These are phyloP conservation scores for Aureobasidium subglaciale DNA, from an alignment of 2,329 filamentous ascomycete genomes.

Conservation along the genomic window DNA sequence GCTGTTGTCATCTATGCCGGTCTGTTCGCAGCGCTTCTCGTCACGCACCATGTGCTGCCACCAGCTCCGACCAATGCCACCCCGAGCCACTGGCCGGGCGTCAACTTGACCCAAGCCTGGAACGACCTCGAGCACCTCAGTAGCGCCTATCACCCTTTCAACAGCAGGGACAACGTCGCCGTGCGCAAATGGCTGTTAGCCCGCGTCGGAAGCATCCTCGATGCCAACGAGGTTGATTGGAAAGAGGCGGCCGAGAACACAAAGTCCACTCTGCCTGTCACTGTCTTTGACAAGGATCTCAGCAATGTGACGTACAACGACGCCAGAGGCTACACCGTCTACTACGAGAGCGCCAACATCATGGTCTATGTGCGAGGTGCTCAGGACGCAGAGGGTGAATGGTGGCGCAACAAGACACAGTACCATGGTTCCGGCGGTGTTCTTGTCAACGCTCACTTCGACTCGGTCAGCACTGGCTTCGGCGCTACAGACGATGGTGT, in stretches of 20 bases:
- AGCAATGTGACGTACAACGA: constrained; percentile 64
- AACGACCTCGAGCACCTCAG: constrained; percentile 70
- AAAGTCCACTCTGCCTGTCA: constrained; percentile 28
- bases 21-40: constrained; percentile 61
- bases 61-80: constrained; percentile 59
- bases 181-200: constrained; percentile 69
- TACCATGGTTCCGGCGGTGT: constrained; percentile 58
- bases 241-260: constrained; percentile 4
- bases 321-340: constrained; percentile 43
- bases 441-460: constrained; percentile 90
- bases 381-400: constrained; percentile 61
- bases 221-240: constrained; percentile 49
- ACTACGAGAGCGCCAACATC: constrained; percentile 90
- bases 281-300: constrained; percentile 69
- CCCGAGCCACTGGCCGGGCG: constrained; percentile 46
- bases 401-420: constrained; percentile 52
- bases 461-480: constrained; percentile 84
- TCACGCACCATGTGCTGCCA: constrained; percentile 68
- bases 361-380: constrained; percentile 83
- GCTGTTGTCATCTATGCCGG: constrained; percentile 70
- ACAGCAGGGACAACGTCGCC: constrained; percentile 73
- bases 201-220: constrained; percentile 63
- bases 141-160: constrained; percentile 76
- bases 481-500: constrained; percentile 93
- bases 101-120: constrained; percentile 85